Base-by-base conservation (phyloP, 352 stramenopile species). In the Phytophthora kernoviae region DNA sequence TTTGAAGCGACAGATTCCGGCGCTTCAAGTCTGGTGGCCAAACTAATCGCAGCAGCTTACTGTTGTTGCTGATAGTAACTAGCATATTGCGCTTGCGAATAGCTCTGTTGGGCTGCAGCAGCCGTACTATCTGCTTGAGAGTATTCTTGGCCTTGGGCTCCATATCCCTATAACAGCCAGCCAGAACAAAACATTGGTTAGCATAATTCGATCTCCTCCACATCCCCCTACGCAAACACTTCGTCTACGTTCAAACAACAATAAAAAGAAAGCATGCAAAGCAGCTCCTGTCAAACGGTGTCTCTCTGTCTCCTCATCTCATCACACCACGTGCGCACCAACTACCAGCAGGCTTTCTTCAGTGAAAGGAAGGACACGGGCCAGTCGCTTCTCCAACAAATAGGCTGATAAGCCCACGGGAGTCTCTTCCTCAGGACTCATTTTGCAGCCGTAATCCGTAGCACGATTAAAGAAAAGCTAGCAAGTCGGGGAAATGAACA, bases 41-140 rank as follows among this genome's bases (percentile, higher is more conserved):
- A 34, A 9, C 27, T 21, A 34, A 32, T 10, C 30, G n/a, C 18
- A 30, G 22, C 4, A 46, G 11, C 40, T 53, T 27, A 53, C 24
- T 68, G 43, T 45, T 81, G 71, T 52, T 86, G 73, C 58, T 91
- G 77, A 44, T 90, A 91, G 65, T 89, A 90, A 21, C 67, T 81
- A 39, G 78, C 68, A 62, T 90, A 88, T 68, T 88, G 78, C 17
- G 77, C 73, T 62, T 83, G 73, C 9, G 75, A 68, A 54, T 85
- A 87, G 15, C 42, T 54, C 46, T 79, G 65, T 30, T 76, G 69
- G 10, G 49, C 40, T 47, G 60, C 64, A 42, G 57, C 48, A 27
- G 55, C 50, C 9, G 65, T 52, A 34, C 71, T 24, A 12, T 78
- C 70, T 0, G 67, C 73, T 63, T 84, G 69, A 34, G 73, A 51